Evolutionary conservation across 352 stramenopile species (phyloP).

Genomic region (Elongisporangium undulatum): DNA sequence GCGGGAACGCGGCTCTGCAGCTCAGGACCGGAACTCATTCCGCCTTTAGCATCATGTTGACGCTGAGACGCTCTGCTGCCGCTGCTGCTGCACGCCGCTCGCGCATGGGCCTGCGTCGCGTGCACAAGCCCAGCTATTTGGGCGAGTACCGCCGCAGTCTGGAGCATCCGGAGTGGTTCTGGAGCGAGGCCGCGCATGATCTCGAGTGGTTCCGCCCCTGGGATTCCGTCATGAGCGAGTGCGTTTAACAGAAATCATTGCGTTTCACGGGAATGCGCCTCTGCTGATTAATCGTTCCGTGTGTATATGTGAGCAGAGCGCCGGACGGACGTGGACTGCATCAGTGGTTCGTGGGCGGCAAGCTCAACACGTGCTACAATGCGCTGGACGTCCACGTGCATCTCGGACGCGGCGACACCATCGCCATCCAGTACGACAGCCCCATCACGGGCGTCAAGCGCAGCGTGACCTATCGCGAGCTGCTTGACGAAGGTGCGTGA

Average conservation of each 20-base stretch:
- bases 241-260: slow-evolving; percentile 3
- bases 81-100: neutral
- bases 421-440: slow-evolving; percentile 59
- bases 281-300: neutral
- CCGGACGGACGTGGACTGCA: neutral
- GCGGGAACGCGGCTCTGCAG: neutral
- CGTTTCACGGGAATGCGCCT: neutral
- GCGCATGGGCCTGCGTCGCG: neutral
- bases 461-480: slow-evolving; percentile 65
- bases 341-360: slow-evolving; percentile 45
- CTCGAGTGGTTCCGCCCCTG: slow-evolving; percentile 32
- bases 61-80: neutral
- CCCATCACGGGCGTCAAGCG: slow-evolving; percentile 53
- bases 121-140: slow-evolving; percentile 22
- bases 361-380: slow-evolving; percentile 75
- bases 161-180: slow-evolving; percentile 21
- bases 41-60: neutral
- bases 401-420: slow-evolving; percentile 40
- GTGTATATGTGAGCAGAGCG: neutral
- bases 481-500: slow-evolving; percentile 48
- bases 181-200: slow-evolving; percentile 20
- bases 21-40: neutral
- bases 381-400: slow-evolving; percentile 54
- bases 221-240: slow-evolving; percentile 22
- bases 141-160: slow-evolving; percentile 26